Evolutionary conservation across 1,284 basidiomycete genomes (phyloP).

Genomic region (Cutaneotrichosporon cyanovorans): DNA sequence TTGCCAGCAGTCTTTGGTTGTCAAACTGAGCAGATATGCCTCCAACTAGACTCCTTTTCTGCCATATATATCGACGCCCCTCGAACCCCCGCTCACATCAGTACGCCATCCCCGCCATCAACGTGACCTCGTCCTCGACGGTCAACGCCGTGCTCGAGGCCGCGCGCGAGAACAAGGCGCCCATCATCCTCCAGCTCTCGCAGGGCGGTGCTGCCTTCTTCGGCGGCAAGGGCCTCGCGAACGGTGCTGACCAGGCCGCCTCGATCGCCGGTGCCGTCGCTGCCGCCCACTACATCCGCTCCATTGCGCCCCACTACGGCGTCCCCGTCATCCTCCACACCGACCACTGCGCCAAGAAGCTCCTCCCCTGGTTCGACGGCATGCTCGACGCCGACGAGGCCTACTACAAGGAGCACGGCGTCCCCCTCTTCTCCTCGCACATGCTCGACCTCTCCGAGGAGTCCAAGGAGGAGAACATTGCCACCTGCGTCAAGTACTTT

Average conservation of each 20-base stretch:
- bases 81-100: constrained; percentile 9
- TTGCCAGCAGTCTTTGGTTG: no score
- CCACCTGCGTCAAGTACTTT: constrained; percentile 89
- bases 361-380: constrained; percentile 97
- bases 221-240: constrained; percentile 91
- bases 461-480: constrained; percentile 95
- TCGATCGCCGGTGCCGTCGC: constrained; percentile 87
- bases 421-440: constrained; percentile 78
- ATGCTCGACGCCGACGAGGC: constrained; percentile 96
- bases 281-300: constrained; percentile 86
- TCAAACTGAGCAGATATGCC: no score
- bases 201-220: constrained; percentile 96
- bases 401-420: constrained; percentile 82
- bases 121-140: constrained; percentile 78
- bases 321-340: constrained; percentile 96
- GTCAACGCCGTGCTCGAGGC: constrained; percentile 83
- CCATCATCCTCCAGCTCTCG: constrained; percentile 96
- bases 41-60: no score
- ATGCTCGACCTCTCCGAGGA: constrained; percentile 99
- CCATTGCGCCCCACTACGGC: constrained; percentile 81
- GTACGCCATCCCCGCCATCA: constrained; percentile 37
- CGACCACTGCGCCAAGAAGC: constrained; percentile 98
- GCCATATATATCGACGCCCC: no score
- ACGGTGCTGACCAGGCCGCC: constrained; percentile 78
- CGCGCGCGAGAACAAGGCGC: constrained; percentile 86